Evolutionary conservation across 352 stramenopile species (phyloP).

Genomic region (Blastocystis sp.): DNA sequence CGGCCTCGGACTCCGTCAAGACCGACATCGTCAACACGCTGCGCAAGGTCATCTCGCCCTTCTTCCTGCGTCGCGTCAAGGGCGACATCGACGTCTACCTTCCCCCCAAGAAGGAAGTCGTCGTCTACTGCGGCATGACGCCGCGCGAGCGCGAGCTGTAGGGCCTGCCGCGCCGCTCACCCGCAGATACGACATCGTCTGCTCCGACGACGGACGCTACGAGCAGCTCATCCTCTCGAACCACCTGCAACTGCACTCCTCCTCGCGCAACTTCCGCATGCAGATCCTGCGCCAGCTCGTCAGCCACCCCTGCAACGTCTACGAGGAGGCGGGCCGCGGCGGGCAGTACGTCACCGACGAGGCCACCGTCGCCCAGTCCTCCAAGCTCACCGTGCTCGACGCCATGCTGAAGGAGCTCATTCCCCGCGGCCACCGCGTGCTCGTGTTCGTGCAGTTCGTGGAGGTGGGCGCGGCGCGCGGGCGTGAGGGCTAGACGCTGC

Average conservation of each 20-base stretch:
- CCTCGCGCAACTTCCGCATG: slow-evolving; percentile 57
- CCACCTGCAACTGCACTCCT: slow-evolving; percentile 12
- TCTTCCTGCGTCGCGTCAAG: slow-evolving; percentile 95
- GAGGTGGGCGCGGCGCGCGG: not conserved
- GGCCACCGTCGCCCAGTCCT: not conserved
- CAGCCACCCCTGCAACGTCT: slow-evolving; percentile 67
- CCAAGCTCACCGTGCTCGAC: slow-evolving; percentile 82
- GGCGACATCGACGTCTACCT: slow-evolving; percentile 91
- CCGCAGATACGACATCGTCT: slow-evolving; percentile 65
- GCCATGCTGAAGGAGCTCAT: slow-evolving; percentile 83
- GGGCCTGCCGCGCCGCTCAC: not conserved
- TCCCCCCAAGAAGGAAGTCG: slow-evolving; percentile 94
- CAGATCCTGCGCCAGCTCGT: slow-evolving; percentile 56
- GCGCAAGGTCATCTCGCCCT: slow-evolving; percentile 90
- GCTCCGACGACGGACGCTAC: slow-evolving; percentile 44
- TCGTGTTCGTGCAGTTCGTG: slow-evolving; percentile 84
- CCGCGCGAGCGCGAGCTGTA: slow-evolving; percentile 95
- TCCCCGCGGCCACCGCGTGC: slow-evolving; percentile 79
- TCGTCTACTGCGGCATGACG: slow-evolving; percentile 94
- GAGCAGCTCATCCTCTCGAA: slow-evolving; percentile 30
- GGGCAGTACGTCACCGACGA: slow-evolving; percentile 40
- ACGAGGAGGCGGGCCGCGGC: slow-evolving; percentile 3
- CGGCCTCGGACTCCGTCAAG: slow-evolving; percentile 75
- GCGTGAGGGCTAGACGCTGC: slow-evolving; percentile 79
- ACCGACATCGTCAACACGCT: slow-evolving; percentile 82